phyloP scores from a whole-genome alignment of 768 basidiomycete genomes.

The Agaricus blazei region DNA sequence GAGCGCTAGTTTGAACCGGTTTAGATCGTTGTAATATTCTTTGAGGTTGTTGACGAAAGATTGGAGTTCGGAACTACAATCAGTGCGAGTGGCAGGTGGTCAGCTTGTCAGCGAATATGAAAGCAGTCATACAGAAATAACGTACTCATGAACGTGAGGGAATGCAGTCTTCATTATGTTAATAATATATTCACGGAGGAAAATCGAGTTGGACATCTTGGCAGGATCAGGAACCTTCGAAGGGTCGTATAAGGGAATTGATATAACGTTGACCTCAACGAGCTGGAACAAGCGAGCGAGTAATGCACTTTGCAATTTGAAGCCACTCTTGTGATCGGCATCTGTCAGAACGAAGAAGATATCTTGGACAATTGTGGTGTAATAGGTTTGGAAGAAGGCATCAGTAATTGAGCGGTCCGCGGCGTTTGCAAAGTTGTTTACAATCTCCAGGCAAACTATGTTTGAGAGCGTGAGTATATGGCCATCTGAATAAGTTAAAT shows the following conservation, averaged over 20 bases:
- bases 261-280: slow-evolving; percentile 72
- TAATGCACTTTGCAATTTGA: slow-evolving; percentile 92
- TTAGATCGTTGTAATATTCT: slow-evolving; percentile 74
- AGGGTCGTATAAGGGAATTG: slow-evolving; percentile 82
- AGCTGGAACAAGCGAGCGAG: slow-evolving; percentile 92
- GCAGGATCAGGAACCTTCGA: slow-evolving; percentile 57
- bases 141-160: slow-evolving; percentile 85
- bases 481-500: not conserved
- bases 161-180: slow-evolving; percentile 86
- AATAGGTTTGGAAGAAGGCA: slow-evolving; percentile 95
- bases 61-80: slow-evolving; percentile 60
- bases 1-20: slow-evolving; percentile 88
- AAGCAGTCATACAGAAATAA: not conserved
- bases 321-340: slow-evolving; percentile 97
- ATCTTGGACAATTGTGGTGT: slow-evolving; percentile 89
- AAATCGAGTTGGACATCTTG: slow-evolving; percentile 69
- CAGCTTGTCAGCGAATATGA: slow-evolving; percentile 8
- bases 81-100: slow-evolving; percentile 1
- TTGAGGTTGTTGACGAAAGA: slow-evolving; percentile 63
- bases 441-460: slow-evolving; percentile 84
- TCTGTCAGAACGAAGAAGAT: slow-evolving; percentile 97
- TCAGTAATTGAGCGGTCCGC: slow-evolving; percentile 78
- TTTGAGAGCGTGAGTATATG: slow-evolving; percentile 6
- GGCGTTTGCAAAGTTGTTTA: slow-evolving; percentile 85
- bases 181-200: slow-evolving; percentile 81